These are phyloP conservation scores for Baorangia bicolor DNA, from an alignment of 768 basidiomycete species.

Conservation along the genomic window DNA sequence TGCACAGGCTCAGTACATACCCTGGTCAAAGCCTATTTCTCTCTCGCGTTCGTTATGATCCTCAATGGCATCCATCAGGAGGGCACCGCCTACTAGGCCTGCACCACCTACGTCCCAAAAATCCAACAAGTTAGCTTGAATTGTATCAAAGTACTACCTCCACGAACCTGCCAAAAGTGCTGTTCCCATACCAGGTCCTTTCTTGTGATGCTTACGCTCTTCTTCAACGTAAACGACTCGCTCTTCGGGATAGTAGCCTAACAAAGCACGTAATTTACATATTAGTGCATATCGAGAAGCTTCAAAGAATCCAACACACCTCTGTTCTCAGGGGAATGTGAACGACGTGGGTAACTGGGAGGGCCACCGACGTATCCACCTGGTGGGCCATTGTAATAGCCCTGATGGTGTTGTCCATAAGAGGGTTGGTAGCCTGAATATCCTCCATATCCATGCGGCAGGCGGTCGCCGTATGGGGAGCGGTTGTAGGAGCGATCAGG, in stretches of 20 bases:
- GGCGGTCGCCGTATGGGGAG: slow-evolving; percentile 30
- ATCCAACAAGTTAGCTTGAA: not conserved
- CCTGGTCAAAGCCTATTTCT: slow-evolving; percentile 36
- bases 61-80: slow-evolving; percentile 54
- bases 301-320: slow-evolving; percentile 10
- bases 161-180: slow-evolving; percentile 45
- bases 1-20: slow-evolving; percentile 21
- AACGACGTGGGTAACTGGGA: not conserved
- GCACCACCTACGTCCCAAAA: slow-evolving; percentile 45
- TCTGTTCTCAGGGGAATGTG: slow-evolving; percentile 14
- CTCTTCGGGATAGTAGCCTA: slow-evolving; percentile 35
- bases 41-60: slow-evolving; percentile 36
- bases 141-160: not conserved
- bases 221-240: slow-evolving; percentile 39
- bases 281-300: not conserved
- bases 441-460: slow-evolving; percentile 22
- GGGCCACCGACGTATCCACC: slow-evolving; percentile 15
- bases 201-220: slow-evolving; percentile 40
- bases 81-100: slow-evolving; percentile 62
- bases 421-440: slow-evolving; percentile 13
- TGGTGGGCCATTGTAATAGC: slow-evolving; percentile 13
- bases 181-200: slow-evolving; percentile 51
- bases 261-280: slow-evolving; percentile 3
- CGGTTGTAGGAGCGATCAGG: slow-evolving; percentile 33
- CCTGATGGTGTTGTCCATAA: slow-evolving; percentile 8